These are phyloP conservation scores for Aspergillus sclerotialis DNA, from an alignment of 2,329 filamentous ascomycete genomes.

Conservation along the genomic window DNA sequence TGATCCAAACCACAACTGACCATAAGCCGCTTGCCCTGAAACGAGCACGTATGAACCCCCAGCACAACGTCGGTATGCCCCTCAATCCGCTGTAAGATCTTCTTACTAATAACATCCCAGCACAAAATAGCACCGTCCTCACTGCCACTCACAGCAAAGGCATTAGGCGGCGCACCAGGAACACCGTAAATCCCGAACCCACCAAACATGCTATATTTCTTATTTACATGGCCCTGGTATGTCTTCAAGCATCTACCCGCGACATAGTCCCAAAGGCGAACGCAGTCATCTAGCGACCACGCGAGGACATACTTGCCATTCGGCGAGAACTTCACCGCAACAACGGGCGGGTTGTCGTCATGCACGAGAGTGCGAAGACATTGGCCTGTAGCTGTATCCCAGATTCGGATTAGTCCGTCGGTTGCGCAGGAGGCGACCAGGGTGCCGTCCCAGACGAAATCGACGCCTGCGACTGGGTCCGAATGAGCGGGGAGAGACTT, in stretches of 20 bases:
- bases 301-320: conserved; percentile 92
- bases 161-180: conserved; percentile 28
- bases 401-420: conserved; percentile 86
- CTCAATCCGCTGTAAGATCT: conserved; percentile 62
- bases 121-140: conserved; percentile 80
- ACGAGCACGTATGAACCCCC: conserved; percentile 52
- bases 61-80: conserved; percentile 54
- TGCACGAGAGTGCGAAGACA: conserved; percentile 92
- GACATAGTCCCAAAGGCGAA: conserved; percentile 93
- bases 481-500: conserved; percentile 87
- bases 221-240: conserved; percentile 86
- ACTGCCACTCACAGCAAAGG: conserved; percentile 74
- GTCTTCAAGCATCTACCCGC: conserved; percentile 90
- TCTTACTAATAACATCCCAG: conserved; percentile 87
- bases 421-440: conserved; percentile 86
- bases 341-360: conserved; percentile 88
- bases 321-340: conserved; percentile 83
- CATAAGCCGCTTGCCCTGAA: conserved; percentile 42
- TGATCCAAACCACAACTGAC: conserved; percentile 58
- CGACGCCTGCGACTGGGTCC: conserved; percentile 87
- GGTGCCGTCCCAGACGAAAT: conserved; percentile 88
- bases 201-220: conserved; percentile 75
- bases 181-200: conserved; percentile 65
- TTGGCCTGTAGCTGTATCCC: conserved; percentile 93
- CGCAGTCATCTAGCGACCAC: conserved; percentile 81